Base-by-base conservation (phyloP, 345 rosid species). In the Camelina neglecta region DNA sequence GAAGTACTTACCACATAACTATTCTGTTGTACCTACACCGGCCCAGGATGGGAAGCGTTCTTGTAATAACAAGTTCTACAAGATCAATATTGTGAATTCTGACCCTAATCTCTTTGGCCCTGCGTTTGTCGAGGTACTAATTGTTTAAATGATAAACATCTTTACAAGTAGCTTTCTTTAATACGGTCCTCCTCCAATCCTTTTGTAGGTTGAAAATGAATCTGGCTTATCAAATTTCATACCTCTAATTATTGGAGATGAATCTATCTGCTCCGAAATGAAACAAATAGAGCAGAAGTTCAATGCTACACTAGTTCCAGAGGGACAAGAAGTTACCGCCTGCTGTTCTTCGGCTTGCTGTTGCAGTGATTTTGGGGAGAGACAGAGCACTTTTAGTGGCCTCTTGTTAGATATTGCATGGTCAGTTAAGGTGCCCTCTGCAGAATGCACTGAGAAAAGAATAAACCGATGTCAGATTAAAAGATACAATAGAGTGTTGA, bases 141-240 rank as follows among this genome's bases (percentile, higher is more conserved):
- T 39, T 67, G 3, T 16, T 42, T 20, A 11, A 6, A 47, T 8
- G 67, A 73, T 72, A n/a, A 44, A 18, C 58, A 39, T 59, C 41
- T 57, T 29, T 50, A 33, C 15, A 16, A 18, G 31, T 56, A 29
- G 66, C 24, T 60, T 16, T 35, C 56, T 29, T 21, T 65, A 60
- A 65, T 41, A n/a, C 11, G 23, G 58, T 39, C 57, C n/a, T 58
- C 49, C 55, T 59, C 57, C 61, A 41, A 50, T 65, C 50, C 53
- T 69, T 75, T 50, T 77, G 83, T 78, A 95, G 99, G 96, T 92
- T 54, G 99, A 95, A 79, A 92, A 87, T 78, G 89, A 88, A 76
- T 87, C 87, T 65, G 97, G 99, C 56, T 72, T 95, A 45, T 95
- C 99, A 48, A 95, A 92, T 84, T 92, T 90, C 78, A 84, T 95